Base-by-base conservation (phyloP, 257 asterid species). In the Euphrasia confusa region DNA sequence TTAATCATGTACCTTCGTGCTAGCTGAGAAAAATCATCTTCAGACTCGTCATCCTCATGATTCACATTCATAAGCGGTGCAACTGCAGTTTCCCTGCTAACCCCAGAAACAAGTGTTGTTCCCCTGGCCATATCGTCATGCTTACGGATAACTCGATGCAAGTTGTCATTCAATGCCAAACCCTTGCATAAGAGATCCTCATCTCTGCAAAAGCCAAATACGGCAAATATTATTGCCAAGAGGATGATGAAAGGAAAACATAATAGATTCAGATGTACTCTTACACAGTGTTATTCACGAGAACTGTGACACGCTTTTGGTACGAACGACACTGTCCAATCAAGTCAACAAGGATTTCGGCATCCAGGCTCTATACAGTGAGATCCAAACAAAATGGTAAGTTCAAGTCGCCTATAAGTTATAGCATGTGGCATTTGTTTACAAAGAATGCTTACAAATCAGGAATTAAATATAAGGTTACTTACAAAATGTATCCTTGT, bases 21-120 rank as follows among this genome's bases (percentile, higher is more conserved):
- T 81, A 81, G 70, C 64, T 74, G 82, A 56, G 79, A 79, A 76
- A 89, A 89, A 77, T 92, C 96, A 79, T 92, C 97, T 75, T 92
- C 98, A 3, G 89, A 50, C 74, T 92, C 98, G 14, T 89, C 96
- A 62, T 81, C 96, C 75, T 92, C 98, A 8, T 92, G 95, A 83
- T 80, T 83, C 73, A 86, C 83, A 76, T 81, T 86, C 95, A 89
- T 76, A 57, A 89, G 80, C 65, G 96, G 87, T 13, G 90, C 87
- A 70, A 79, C 78, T 32, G 83, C 89, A 54, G 87, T 58, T 58
- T 70, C 83, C 55, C 44, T 58, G 28, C 67, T 72, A 47, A 65
- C 74, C 57, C 30, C 71, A 12, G 85, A 15, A 65, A 32, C 78
- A 32, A 81, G 58, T n/a, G 84, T 73, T 40, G 55, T 73, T 71